Evolutionary conservation across 2,329 filamentous ascomycete species (phyloP).

Genomic region (Iodosphaeria phyllophila): DNA sequence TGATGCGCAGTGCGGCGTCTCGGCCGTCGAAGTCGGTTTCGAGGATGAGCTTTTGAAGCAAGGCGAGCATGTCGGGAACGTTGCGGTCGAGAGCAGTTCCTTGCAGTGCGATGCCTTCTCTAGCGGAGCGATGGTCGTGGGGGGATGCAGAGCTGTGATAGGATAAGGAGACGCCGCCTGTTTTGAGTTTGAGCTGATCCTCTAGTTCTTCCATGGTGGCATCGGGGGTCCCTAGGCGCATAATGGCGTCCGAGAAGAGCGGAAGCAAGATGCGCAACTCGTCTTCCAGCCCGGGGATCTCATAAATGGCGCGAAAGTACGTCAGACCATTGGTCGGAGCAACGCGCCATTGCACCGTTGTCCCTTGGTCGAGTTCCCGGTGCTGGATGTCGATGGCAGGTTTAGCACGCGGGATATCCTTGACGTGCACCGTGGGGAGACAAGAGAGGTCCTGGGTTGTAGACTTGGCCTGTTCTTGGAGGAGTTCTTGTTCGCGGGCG

Average conservation of each 20-base stretch:
- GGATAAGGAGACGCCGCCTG: constrained; percentile 70
- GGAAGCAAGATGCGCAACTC: constrained; percentile 74
- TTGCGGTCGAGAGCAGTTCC: constrained; percentile 84
- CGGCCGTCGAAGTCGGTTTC: constrained; percentile 83
- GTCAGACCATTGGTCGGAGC: constrained; percentile 90
- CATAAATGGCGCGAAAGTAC: constrained; percentile 82
- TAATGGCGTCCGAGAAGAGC: constrained; percentile 78
- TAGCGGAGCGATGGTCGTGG: constrained; percentile 46
- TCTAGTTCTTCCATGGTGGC: constrained; percentile 90
- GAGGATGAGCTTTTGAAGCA: constrained; percentile 60
- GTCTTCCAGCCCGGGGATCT: constrained; percentile 60
- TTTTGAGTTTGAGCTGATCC: constrained; percentile 90
- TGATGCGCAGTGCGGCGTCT: constrained; percentile 63
- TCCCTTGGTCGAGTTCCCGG: constrained; percentile 40
- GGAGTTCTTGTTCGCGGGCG: constrained; percentile 59
- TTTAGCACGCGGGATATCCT: constrained; percentile 68
- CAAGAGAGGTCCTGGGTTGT: constrained; percentile 73
- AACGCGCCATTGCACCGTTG: constrained; percentile 74
- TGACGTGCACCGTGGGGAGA: constrained; percentile 71
- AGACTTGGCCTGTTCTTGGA: constrained; percentile 69
- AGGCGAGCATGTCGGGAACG: constrained; percentile 75
- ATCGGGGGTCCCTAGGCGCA: constrained; percentile 77
- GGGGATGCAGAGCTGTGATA: constrained; percentile 73
- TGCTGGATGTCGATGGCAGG: constrained; percentile 42
- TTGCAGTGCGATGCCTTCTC: constrained; percentile 67